Evolutionary conservation across 2,329 filamentous ascomycete species (phyloP).

Genomic region (Trichoderma cornu-damae): DNA sequence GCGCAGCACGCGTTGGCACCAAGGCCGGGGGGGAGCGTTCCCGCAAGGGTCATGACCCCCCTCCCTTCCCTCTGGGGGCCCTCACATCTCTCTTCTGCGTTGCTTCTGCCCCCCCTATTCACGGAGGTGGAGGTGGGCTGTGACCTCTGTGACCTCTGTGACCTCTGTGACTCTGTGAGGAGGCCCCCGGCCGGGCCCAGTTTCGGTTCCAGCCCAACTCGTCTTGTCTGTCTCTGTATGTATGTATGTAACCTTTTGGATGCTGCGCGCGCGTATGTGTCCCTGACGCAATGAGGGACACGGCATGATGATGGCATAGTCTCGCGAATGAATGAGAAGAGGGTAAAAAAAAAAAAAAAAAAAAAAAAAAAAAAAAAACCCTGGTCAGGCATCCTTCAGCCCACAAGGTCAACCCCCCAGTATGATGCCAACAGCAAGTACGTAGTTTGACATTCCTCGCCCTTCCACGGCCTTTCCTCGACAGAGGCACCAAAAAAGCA

Average conservation of each 20-base stretch:
- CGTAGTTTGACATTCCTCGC: no score
- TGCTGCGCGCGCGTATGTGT: no score
- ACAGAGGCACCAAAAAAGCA: background rate
- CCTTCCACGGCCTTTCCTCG: slow-evolving; percentile 6
- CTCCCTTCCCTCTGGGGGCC: background rate
- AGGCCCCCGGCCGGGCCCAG: background rate
- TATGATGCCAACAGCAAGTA: background rate
- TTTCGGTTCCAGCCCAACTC: slow-evolving; percentile 9
- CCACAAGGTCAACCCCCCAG: no score
- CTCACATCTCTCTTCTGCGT: background rate
- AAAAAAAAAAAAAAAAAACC: no score
- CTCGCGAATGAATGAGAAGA: background rate
- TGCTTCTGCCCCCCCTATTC: background rate
- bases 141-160: no score
- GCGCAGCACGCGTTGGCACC: slow-evolving; percentile 4
- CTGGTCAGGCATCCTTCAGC: slow-evolving; percentile 3
- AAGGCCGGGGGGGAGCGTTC: no score
- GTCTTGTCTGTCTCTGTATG: background rate
- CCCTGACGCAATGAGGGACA: slow-evolving; percentile 16
- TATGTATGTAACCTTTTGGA: no score
- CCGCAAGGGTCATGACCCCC: background rate
- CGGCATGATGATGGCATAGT: slow-evolving; percentile 9
- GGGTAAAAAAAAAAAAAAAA: no score
- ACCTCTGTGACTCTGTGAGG: no score
- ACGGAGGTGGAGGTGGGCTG: no score